These are phyloP conservation scores for Phylloporus arenicola DNA, from an alignment of 768 basidiomycete species.

Conservation along the genomic window DNA sequence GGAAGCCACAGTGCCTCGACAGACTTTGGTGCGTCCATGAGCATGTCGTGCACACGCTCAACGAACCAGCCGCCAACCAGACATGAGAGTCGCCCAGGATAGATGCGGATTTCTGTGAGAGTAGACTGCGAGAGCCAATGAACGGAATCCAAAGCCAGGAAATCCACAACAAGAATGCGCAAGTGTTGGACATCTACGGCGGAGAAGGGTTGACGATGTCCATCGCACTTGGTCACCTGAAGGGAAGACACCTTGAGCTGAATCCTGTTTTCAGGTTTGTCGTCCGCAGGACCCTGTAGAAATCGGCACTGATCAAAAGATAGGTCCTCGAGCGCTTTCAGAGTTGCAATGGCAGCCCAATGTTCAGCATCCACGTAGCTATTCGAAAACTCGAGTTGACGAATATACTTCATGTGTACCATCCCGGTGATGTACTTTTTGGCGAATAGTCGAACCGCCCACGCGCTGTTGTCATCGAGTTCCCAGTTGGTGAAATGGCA, in stretches of 20 bases:
- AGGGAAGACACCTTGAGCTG: conserved; percentile 9
- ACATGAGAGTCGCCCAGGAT: too few relatives aligned
- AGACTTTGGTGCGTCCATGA: not conserved
- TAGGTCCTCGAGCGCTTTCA: conserved; percentile 14
- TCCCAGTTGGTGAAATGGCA: conserved; percentile 11
- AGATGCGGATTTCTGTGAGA: conserved; percentile 3
- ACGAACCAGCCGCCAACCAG: not conserved
- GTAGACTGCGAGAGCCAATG: not conserved
- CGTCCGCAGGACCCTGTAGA: not conserved
- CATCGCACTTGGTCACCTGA: not conserved
- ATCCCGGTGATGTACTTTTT: conserved; percentile 3
- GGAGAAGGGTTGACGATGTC: not conserved
- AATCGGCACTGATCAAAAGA: conserved; percentile 6
- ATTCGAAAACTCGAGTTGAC: conserved; percentile 4
- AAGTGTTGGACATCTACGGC: conserved; percentile 1
- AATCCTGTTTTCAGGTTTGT: not conserved
- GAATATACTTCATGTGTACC: conserved; percentile 17
- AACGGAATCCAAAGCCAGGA: not conserved
- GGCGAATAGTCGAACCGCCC: conserved; percentile 1
- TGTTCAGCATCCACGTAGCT: conserved; percentile 10
- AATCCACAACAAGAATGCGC: not conserved
- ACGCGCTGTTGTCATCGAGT: not conserved
- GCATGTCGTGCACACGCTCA: not conserved
- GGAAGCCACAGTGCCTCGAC: conserved; percentile 1
- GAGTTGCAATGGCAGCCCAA: conserved; percentile 11